Base-by-base conservation (phyloP, 1,139 yeast species). In the Protomyces lactucae-debilis region DNA sequence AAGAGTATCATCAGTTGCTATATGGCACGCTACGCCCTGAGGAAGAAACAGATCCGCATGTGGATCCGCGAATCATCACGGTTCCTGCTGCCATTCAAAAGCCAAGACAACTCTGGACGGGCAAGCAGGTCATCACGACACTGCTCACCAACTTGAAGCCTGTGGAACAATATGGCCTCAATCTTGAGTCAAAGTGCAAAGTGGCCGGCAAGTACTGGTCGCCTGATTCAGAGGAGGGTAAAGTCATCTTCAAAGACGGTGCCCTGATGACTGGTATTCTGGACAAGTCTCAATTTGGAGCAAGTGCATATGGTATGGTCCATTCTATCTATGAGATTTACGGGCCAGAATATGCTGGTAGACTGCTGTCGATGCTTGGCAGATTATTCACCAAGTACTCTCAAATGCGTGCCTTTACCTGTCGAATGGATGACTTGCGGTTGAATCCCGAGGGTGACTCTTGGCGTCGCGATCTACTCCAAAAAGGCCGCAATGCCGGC, bases 341-440 rank as follows among this genome's bases (percentile, higher is more conserved):
- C 75, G 99, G 99, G 14, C 86, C 97, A 36, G 84, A 83, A 60
- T 84, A 87, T 72, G 97, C 99, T 35, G 97, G 98, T 67, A 86
- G 88, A 73, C 83, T 95, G 9, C 80, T 95, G 65, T 87, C 96
- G 66, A 95, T 93, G 39, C 81, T 95, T 68, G 99, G 99, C 69
- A 84, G 99, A 73, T 80, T 95, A 66, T 93, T 95, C 78, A 95
- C 99, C 53, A 90, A 90, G 75, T 95, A 91, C 76, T 91, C 87
- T 72, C 93, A 88, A 83, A 83, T 85, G 79, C 87, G 90, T 65
- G 99, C 97, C 1, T 88, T 95, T 74, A 93, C 99, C 9, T 95
- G 99, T 85, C 99, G 99, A 82, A 95, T 95, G 99, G 99, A 95
- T 75, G 99, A 95, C 78, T 82, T 95, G 76, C 85, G 97, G 75